phyloP scores from a whole-genome alignment of 495 filamentous ascomycete species.

The Talaromyces stipitatus region DNA sequence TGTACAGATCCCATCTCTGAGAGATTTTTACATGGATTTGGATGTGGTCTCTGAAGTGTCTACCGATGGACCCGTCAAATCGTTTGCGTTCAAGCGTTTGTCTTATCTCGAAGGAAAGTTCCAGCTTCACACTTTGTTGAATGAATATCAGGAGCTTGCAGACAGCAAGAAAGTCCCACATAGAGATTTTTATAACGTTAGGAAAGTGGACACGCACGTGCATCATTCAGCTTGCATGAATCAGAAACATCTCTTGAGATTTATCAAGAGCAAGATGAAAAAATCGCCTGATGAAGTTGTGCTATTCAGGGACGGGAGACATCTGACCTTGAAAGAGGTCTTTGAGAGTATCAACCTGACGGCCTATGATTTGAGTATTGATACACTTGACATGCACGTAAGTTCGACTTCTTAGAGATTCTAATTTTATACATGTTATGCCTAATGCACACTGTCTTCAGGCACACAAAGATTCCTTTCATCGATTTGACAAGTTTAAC shows the following conservation, averaged over 20 bases:
- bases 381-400: conserved; percentile 98
- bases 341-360: conserved; percentile 96
- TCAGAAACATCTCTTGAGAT: conserved; percentile 94
- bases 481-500: conserved; percentile 99
- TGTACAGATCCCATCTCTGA: conserved; percentile 75
- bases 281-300: conserved; percentile 92
- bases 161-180: conserved; percentile 97
- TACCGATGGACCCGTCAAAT: conserved; percentile 92
- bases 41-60: conserved; percentile 77
- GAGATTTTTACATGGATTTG: conserved; percentile 94
- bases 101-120: conserved; percentile 96
- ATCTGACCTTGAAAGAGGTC: conserved; percentile 84
- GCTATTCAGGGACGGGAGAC: conserved; percentile 84
- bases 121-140: conserved; percentile 83
- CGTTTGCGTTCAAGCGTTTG: conserved; percentile 87
- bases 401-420: conserved; percentile 18
- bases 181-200: conserved; percentile 96
- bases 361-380: conserved; percentile 96
- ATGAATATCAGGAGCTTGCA: conserved; percentile 95
- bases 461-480: conserved; percentile 97
- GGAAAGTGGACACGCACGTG: conserved; percentile 98
- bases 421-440: background rate
- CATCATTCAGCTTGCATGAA: conserved; percentile 99
- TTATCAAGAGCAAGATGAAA: conserved; percentile 99
- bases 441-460: conserved; percentile 18